Evolutionary conservation across 1,139 yeast species (phyloP), one percentile per base, ranked within the genome.

Genomic region (Sugiyamaella castrensis): DNA sequence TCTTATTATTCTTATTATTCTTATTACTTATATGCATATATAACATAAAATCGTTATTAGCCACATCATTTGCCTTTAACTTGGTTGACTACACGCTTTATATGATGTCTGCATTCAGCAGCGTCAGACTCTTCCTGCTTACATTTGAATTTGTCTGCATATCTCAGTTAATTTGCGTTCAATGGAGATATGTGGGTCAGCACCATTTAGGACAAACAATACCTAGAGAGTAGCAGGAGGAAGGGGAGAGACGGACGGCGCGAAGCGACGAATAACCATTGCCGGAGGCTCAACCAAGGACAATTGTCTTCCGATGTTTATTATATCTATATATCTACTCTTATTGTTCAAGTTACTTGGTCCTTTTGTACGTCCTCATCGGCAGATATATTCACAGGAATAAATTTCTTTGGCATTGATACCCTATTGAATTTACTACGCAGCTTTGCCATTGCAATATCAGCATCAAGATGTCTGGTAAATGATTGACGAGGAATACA

Each of bases 391-490:
- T 66, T 68, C 15, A 69, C 71, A 3, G 72, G 72, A 53, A 69
- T 60, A 46, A 68, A 68, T 55, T 66, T 64, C 58, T 89, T 87
- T 16, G 99, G 98, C 68, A 94, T 75, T 1, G 84, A 82, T 35
- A 94, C 98, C 61, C 98, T 80, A 37, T 82, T 75, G 69, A 92
- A 94, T 58, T 95, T 80, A 47, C 87, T 82, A 65, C 82, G 82
- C 60, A 94, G 75, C 63, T 86, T 84, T 60, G 86, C 92, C 26
- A 87, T 80, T 13, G 92, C 94, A 64, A 89, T 78, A 62, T 89
- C 96, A 77, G 88, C 81, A 66, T 94, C 98, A 66, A 94, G 74
- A 67, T 94, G 98, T 63, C 96, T 81, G 0, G 98, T 94, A 61
- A 94, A 75, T 46, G 88, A 84, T 50, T 89, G 80, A 60, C 92